Conservation (phyloP, 768 basidiomycete species). For the Russula earlei region DNA sequence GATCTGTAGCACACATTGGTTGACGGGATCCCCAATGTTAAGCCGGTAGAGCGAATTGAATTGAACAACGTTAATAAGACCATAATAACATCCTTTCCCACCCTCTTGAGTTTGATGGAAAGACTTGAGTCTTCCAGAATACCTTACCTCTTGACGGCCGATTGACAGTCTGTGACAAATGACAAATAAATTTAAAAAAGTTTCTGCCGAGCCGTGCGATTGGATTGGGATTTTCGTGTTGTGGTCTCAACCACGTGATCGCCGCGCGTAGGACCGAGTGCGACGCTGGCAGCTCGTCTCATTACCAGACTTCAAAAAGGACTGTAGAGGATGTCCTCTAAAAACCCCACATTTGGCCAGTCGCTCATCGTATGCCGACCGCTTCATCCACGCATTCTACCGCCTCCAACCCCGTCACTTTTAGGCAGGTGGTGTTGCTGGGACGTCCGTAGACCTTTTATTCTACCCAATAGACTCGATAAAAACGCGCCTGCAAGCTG, state of each 20-base stretch:
- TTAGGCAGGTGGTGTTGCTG: conserved; percentile 85
- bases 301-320: neutral
- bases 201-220: neutral
- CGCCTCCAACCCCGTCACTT: neutral
- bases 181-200: too few relatives aligned
- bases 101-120: neutral
- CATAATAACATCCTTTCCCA: conserved; percentile 1
- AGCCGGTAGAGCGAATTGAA: neutral
- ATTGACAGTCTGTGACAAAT: neutral
- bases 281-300: too few relatives aligned
- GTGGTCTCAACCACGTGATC: conserved; percentile 18
- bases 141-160: neutral
- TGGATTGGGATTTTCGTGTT: too few relatives aligned
- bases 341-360: conserved; percentile 25
- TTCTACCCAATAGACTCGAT: conserved; percentile 97
- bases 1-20: neutral
- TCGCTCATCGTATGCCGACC: conserved; percentile 26
- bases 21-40: neutral
- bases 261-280: too few relatives aligned
- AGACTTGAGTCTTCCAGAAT: neutral
- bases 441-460: conserved; percentile 86
- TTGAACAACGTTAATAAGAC: neutral
- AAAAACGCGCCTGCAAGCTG: conserved; percentile 89
- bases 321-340: conserved; percentile 10
- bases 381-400: neutral